Conservation (phyloP, 2,329 filamentous ascomycete genomes). For the Cladophialophora immunda region DNA sequence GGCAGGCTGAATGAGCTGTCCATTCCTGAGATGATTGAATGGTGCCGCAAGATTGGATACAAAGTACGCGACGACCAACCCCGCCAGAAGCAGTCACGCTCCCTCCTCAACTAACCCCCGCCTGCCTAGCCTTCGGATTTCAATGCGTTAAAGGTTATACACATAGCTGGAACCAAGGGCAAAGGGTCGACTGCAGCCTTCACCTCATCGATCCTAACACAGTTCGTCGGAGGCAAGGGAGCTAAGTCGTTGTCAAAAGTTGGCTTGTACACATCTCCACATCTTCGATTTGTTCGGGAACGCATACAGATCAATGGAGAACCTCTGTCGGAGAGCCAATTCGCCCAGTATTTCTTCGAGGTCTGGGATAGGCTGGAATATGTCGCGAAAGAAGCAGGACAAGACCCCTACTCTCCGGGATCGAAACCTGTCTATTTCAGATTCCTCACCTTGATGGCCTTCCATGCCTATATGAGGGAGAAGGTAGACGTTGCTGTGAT, state of each 20-base stretch:
- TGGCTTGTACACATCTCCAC: slow-evolving; percentile 86
- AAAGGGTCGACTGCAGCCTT: slow-evolving; percentile 91
- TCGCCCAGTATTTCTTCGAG: slow-evolving; percentile 82
- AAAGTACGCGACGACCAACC: slow-evolving; percentile 65
- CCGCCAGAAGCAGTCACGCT: slow-evolving; percentile 60
- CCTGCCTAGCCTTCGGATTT: slow-evolving; percentile 66
- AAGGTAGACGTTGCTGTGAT: slow-evolving; percentile 81
- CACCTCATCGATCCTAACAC: slow-evolving; percentile 77
- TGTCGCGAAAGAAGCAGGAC: slow-evolving; percentile 59
- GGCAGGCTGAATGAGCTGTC: slow-evolving; percentile 76
- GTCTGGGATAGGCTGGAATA: slow-evolving; percentile 76
- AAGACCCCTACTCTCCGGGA: slow-evolving; percentile 58
- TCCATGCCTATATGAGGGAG: slow-evolving; percentile 81
- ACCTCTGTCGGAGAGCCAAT: slow-evolving; percentile 73
- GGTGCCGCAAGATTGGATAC: slow-evolving; percentile 79
- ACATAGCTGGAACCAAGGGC: slow-evolving; percentile 92
- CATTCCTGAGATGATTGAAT: slow-evolving; percentile 82
- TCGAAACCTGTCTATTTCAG: slow-evolving; percentile 92
- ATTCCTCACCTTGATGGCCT: slow-evolving; percentile 86
- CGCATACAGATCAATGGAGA: slow-evolving; percentile 81
- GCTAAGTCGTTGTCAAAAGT: slow-evolving; percentile 61
- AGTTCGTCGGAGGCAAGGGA: slow-evolving; percentile 57
- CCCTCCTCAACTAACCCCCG: slow-evolving; percentile 17
- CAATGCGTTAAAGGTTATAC: slow-evolving; percentile 68
- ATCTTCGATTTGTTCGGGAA: slow-evolving; percentile 83